Conservation (phyloP, 2,329 filamentous ascomycete species). For the Phialocephala sp. region DNA sequence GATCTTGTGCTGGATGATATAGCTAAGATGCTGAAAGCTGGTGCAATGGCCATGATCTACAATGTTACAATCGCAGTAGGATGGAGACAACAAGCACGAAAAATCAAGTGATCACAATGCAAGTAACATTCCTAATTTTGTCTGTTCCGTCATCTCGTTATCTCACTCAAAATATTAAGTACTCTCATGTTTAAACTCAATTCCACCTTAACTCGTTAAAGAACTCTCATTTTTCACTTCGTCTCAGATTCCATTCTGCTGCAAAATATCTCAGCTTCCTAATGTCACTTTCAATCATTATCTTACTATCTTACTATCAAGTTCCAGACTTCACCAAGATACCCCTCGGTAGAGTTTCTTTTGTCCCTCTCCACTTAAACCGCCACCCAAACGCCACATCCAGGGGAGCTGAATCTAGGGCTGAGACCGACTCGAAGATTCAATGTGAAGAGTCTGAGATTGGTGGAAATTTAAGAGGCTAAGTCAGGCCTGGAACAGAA, state of each 20-base stretch:
- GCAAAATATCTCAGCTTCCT: no score
- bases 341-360: background rate
- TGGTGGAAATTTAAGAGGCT: background rate
- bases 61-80: background rate
- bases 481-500: background rate
- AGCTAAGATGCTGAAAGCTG: background rate
- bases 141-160: background rate
- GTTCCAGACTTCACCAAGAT: background rate
- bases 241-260: no score
- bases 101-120: background rate
- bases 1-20: slow-evolving; percentile 21
- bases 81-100: background rate
- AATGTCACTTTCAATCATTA: background rate
- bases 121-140: background rate
- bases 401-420: background rate
- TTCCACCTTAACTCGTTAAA: background rate
- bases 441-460: background rate
- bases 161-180: background rate
- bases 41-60: background rate
- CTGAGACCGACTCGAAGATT: background rate
- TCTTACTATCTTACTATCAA: background rate
- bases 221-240: no score
- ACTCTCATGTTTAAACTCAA: background rate
- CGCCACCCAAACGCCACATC: background rate
- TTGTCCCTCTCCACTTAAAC: background rate